Percentiles rank a stretch among this genome's conserved stretches.
Evolutionary conservation across 1,139 yeast species (phyloP).

Genomic region (Chernovozyma aurita): DNA sequence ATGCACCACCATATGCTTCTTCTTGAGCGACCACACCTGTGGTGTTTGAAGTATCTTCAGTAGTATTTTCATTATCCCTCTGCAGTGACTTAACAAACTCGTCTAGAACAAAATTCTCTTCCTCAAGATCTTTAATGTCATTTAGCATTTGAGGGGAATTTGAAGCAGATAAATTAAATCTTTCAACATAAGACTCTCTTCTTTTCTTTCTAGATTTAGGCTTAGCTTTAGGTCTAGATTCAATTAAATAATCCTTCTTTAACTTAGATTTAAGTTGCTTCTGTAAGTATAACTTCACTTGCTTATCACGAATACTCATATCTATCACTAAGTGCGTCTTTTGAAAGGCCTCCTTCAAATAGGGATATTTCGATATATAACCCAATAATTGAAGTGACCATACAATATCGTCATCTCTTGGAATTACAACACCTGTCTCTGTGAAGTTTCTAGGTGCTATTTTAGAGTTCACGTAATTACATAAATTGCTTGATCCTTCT

Average conservation of each 20-base stretch:
- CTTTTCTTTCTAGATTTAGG: constrained; percentile 31
- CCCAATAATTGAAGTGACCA: constrained; percentile 93
- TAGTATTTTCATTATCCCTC: constrained; percentile 3
- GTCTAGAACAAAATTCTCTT: constrained; percentile 31
- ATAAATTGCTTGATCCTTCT: constrained; percentile 22
- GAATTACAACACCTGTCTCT: constrained; percentile 70
- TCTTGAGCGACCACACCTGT: constrained; percentile 19
- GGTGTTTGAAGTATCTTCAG: constrained; percentile 15
- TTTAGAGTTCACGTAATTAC: constrained; percentile 23
- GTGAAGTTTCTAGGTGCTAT: constrained; percentile 61
- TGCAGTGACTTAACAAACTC: constrained; percentile 12
- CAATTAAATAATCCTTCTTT: constrained; percentile 27
- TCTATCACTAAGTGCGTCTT: constrained; percentile 60
- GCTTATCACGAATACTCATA: constrained; percentile 48
- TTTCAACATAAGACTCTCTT: constrained; percentile 17
- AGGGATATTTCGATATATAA: constrained; percentile 86
- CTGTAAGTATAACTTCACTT: constrained; percentile 34
- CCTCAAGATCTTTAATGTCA: constrained; percentile 27
- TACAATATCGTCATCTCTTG: constrained; percentile 87
- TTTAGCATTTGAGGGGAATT: constrained; percentile 41
- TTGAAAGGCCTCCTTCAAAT: constrained; percentile 69
- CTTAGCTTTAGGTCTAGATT: constrained; percentile 31
- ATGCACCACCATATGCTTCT: constrained; percentile 22
- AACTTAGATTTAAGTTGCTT: constrained; percentile 33
- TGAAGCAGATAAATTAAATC: constrained; percentile 35